Conservation (phyloP, 108 stramenopile genomes). For the Conticribra weissflogii region DNA sequence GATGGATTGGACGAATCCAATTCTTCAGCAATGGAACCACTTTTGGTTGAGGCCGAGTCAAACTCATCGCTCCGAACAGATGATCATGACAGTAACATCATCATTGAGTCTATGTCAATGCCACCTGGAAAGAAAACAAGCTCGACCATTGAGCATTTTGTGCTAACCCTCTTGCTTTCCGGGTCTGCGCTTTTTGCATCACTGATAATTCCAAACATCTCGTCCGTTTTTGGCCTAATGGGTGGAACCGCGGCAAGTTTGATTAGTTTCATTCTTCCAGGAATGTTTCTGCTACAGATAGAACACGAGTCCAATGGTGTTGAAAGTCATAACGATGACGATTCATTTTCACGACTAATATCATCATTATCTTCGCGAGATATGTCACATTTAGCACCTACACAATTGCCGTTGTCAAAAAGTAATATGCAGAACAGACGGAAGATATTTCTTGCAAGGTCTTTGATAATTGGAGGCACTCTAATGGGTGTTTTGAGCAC, state of each 20-base stretch:
- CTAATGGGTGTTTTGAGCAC: slow-evolving; percentile 68
- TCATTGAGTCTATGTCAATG: not conserved
- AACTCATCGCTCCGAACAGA: slow-evolving; percentile 3
- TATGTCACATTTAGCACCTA: not conserved
- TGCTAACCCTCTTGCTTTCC: slow-evolving; percentile 53
- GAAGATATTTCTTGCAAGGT: slow-evolving; percentile 28
- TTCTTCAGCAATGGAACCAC: not conserved
- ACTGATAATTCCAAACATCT: slow-evolving; percentile 72
- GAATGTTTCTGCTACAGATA: slow-evolving; percentile 45
- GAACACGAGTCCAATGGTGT: slow-evolving; percentile 14
- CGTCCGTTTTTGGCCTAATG: slow-evolving; percentile 77
- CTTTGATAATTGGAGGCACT: slow-evolving; percentile 62
- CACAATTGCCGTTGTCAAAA: not conserved
- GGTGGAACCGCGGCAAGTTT: slow-evolving; percentile 73
- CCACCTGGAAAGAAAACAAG: not conserved
- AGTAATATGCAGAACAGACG: not conserved
- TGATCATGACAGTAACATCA: not conserved
- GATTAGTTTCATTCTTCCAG: slow-evolving; percentile 79
- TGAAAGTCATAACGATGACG: slow-evolving; percentile 7
- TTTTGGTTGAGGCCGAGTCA: slow-evolving; percentile 3
- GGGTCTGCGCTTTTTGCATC: slow-evolving; percentile 67
- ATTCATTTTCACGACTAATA: not conserved
- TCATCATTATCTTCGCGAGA: not conserved
- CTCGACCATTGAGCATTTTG: slow-evolving; percentile 44
- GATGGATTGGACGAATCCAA: not conserved